Evolutionary conservation across 2,329 filamentous ascomycete species (phyloP).

Genomic region (Cytospora leucostoma): DNA sequence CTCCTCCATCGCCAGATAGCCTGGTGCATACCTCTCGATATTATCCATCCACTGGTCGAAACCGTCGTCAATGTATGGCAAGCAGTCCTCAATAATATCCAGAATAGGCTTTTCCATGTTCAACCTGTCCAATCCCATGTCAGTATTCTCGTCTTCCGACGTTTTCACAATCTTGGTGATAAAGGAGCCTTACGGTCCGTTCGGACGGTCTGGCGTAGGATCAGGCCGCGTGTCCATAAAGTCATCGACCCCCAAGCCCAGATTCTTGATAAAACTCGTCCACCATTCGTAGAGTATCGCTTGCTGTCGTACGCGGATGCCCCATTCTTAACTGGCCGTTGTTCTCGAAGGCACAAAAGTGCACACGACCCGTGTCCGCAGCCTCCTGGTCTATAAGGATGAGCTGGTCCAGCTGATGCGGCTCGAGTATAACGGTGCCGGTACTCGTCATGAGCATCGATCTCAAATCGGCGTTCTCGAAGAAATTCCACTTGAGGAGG

Average conservation of each 20-base stretch:
- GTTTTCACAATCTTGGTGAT: no score
- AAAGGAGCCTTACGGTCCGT: no score
- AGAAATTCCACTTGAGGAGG: not conserved
- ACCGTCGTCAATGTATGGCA: not conserved
- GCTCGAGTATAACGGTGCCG: conserved; percentile 1
- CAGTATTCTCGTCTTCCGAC: no score
- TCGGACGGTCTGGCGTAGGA: no score
- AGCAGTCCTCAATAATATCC: conserved; percentile 7
- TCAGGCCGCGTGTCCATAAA: not conserved
- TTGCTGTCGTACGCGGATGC: no score
- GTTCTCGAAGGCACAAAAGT: not conserved
- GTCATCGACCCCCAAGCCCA: no score
- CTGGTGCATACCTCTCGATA: not conserved
- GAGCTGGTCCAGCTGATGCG: not conserved
- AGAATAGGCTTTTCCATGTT: conserved; percentile 6
- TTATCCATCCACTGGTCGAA: conserved; percentile 1
- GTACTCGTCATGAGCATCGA: conserved; percentile 3
- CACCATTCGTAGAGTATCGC: no score
- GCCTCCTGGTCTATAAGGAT: conserved; percentile 4
- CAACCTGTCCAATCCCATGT: not conserved
- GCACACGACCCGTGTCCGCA: conserved; percentile 1
- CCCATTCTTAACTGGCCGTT: conserved; percentile 9
- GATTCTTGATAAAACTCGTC: no score
- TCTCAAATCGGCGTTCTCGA: conserved; percentile 7
- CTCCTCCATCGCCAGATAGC: not conserved